Conservation (phyloP, 306 rosid genomes). For the Styphnolobium japonicum region DNA sequence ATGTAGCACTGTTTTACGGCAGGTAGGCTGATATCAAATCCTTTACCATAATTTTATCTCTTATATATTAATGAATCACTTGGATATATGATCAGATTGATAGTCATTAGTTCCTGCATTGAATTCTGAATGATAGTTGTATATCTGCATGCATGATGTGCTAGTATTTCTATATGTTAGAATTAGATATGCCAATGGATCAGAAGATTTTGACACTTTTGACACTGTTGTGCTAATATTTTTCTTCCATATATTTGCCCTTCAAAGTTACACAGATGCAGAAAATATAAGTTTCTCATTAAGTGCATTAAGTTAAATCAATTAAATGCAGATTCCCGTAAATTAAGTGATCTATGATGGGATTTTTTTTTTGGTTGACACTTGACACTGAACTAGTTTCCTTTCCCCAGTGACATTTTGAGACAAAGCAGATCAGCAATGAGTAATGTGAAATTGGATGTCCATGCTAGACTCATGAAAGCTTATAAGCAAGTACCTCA, state of each 20-base stretch:
- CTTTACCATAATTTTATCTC: neutral
- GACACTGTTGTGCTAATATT: neutral
- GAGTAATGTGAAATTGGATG: slow-evolving; percentile 61
- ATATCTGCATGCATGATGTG: neutral
- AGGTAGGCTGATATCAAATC: slow-evolving; percentile 45
- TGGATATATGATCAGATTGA: neutral
- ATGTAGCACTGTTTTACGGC: slow-evolving; percentile 90
- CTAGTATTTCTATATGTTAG: neutral
- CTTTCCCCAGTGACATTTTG: slow-evolving; percentile 60
- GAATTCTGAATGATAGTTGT: neutral
- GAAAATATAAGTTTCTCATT: neutral
- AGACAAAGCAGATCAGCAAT: slow-evolving; percentile 81
- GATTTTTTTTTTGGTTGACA: neutral
- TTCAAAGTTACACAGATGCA: neutral
- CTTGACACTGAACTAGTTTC: neutral
- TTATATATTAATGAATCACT: neutral
- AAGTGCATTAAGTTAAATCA: neutral
- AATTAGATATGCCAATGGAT: neutral
- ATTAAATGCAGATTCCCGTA: neutral
- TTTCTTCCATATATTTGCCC: neutral
- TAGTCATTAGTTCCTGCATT: neutral
- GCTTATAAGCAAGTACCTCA: slow-evolving; percentile 88
- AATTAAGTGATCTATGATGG: neutral
- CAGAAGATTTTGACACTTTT: neutral
- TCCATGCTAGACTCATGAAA: slow-evolving; percentile 85